Evolutionary conservation across 1,284 basidiomycete species (phyloP).

Genomic region (Apiotrichum laibachii): DNA sequence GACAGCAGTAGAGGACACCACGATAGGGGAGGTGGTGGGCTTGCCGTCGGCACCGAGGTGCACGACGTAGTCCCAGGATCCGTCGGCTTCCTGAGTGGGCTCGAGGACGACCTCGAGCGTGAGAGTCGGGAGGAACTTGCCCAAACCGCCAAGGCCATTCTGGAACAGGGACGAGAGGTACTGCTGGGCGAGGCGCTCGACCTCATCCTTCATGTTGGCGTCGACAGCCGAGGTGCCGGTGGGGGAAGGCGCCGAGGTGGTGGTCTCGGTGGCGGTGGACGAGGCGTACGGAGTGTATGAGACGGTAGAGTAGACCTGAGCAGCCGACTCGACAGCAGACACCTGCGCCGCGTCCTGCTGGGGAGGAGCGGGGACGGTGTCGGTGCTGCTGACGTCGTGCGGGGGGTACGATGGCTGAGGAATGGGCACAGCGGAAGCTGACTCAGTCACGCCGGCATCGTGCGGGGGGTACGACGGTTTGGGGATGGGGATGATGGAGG

Average conservation of each 20-base stretch:
- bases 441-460: not conserved
- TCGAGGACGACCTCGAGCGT: slow-evolving; percentile 48
- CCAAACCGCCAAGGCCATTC: slow-evolving; percentile 23
- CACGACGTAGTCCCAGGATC: slow-evolving; percentile 50
- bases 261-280: not conserved
- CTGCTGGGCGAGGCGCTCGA: slow-evolving; percentile 32
- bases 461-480: slow-evolving; percentile 16
- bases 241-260: not conserved
- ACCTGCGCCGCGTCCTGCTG: slow-evolving; percentile 25
- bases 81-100: slow-evolving; percentile 50
- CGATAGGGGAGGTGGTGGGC: slow-evolving; percentile 45
- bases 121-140: slow-evolving; percentile 43
- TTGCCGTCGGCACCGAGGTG: slow-evolving; percentile 47
- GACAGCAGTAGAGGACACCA: slow-evolving; percentile 23
- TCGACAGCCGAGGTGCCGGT: not conserved
- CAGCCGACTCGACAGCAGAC: slow-evolving; percentile 31
- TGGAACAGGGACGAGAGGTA: slow-evolving; percentile 30
- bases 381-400: slow-evolving; percentile 19
- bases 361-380: slow-evolving; percentile 36
- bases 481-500: slow-evolving; percentile 11
- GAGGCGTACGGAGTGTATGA: slow-evolving; percentile 40
- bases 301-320: slow-evolving; percentile 33
- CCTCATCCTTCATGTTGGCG: slow-evolving; percentile 18
- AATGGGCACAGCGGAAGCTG: slow-evolving; percentile 6
- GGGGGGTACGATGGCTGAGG: slow-evolving; percentile 18